Evolutionary conservation across 192 early-diverging fungal genomes (phyloP).

Genomic region (Backusella liffmaniae): DNA sequence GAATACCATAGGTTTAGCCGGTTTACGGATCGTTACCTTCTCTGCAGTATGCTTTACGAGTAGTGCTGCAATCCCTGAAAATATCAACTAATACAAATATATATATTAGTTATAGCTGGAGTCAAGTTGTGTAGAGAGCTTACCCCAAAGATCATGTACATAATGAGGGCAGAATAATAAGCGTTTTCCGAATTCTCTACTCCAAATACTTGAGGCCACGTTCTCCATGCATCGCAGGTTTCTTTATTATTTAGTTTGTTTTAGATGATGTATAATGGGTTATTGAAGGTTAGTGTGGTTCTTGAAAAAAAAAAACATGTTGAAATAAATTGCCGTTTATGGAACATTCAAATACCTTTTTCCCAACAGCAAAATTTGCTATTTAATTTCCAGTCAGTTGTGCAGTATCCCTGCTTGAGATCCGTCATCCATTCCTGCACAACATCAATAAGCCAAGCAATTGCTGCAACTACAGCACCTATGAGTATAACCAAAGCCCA

Average conservation of each 20-base stretch:
- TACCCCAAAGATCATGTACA: conserved; percentile 46
- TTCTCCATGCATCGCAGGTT: conserved; percentile 49
- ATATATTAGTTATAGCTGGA: neutral
- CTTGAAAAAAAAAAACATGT: neutral
- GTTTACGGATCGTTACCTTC: conserved; percentile 26
- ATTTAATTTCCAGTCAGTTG: conserved; percentile 70
- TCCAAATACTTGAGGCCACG: conserved; percentile 45
- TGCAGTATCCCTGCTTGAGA: conserved; percentile 82
- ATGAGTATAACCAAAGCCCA: conserved; percentile 84
- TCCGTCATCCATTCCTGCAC: conserved; percentile 81
- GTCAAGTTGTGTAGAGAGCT: neutral
- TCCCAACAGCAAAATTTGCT: conserved; percentile 79
- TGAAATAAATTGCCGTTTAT: neutral
- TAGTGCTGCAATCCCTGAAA: conserved; percentile 57
- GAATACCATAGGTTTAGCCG: conserved; percentile 10
- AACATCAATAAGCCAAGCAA: conserved; percentile 72
- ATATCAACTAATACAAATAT: conserved; percentile 32
- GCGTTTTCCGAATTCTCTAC: conserved; percentile 2
- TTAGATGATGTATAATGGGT: neutral
- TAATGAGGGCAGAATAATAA: conserved; percentile 28
- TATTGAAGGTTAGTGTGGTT: neutral
- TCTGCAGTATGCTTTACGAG: conserved; percentile 60
- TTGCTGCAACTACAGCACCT: conserved; percentile 55
- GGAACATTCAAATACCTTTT: conserved; percentile 38
- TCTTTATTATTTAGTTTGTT: conserved; percentile 11